Base-by-base conservation (phyloP, 1,284 basidiomycete genomes). In the Calocybe gambosa region DNA sequence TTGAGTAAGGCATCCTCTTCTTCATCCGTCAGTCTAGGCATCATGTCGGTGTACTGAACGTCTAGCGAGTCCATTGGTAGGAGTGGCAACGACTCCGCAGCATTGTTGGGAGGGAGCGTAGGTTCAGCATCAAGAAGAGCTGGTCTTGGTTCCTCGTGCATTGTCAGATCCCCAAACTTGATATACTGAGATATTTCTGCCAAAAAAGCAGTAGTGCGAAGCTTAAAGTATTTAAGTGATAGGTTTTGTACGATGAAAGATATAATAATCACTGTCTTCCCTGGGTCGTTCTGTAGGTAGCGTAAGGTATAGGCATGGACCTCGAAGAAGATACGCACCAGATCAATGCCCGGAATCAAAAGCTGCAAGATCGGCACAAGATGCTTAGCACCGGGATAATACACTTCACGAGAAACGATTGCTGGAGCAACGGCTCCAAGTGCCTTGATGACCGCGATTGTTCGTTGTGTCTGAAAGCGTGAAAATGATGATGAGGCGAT, bases 331-430 rank as follows among this genome's bases (percentile, higher is more conserved):
- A 29, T 40, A 63, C 78, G 48, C 61, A 85, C 82, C 53, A 86
- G 63, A 65, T 92, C 89, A 54, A 93, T 89, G 2, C 88, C 89
- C 7, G 93, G 91, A 43, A 95, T 77, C 26, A 93, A 75, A n/a
- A 95, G 72, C 49, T 93, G 83, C 51, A 97, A 72, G 33, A 96
- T 83, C 3, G 87, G 83, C 3, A 90, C 71, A 5, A 95, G 74
- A 63, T 91, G 82, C 56, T 89, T 89, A 1, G 89, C 92, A 6
- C 88, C 87, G 2, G 82, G 74, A 55, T 85, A 82, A 57, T 83
- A 92, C 15, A 91, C 75, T 18, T 83, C 68, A 1, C 90, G 79
- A 31, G 83, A 89, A 7, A 91, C 78, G 36, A 97, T 73, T 3
- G 89, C 84, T 25, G 85, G 81, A 1, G 86, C 82, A 12, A 93